Percentiles rank a stretch among this genome's conserved stretches.
Evolutionary conservation across 2,329 filamentous ascomycete genomes (phyloP).

Genomic region (Trichoderma cornu-damae): DNA sequence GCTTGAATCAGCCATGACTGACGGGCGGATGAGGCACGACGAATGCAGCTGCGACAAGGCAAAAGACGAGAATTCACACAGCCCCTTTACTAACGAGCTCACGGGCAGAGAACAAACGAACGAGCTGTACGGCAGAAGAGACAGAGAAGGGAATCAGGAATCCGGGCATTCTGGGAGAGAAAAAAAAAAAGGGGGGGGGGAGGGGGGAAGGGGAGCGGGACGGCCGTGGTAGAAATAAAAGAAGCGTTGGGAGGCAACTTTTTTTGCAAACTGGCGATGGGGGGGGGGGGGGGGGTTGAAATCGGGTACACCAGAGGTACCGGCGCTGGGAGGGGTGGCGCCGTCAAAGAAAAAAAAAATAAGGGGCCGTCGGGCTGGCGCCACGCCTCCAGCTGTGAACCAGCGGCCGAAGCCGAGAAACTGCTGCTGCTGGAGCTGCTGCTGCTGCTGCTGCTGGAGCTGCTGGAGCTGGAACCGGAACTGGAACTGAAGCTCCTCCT

Average conservation of each 20-base stretch:
- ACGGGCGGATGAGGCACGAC: slow-evolving; percentile 13
- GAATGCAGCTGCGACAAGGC: not conserved
- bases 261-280: slow-evolving; percentile 3
- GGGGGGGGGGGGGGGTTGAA: slow-evolving; percentile 14
- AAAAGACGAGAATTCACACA: not conserved
- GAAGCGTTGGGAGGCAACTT: slow-evolving; percentile 12
- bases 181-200: too few relatives aligned
- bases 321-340: not conserved
- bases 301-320: slow-evolving; percentile 6
- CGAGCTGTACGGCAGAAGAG: slow-evolving; percentile 17
- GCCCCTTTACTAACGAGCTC: not conserved
- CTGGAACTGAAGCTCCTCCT: too few relatives aligned
- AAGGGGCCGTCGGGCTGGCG: slow-evolving; percentile 6
- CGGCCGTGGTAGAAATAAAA: slow-evolving; percentile 10
- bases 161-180: not conserved
- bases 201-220: slow-evolving; percentile 1
- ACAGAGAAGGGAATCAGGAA: slow-evolving; percentile 1
- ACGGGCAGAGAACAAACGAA: slow-evolving; percentile 4
- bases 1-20: slow-evolving; percentile 38
- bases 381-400: not conserved
- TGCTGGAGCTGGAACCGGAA: not conserved
- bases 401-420: too few relatives aligned
- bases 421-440: not conserved
- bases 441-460: not conserved
- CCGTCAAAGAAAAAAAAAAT: too few relatives aligned